These are phyloP conservation scores for Pythium diclinum DNA, from an alignment of 352 stramenopile species.

Conservation along the genomic window DNA sequence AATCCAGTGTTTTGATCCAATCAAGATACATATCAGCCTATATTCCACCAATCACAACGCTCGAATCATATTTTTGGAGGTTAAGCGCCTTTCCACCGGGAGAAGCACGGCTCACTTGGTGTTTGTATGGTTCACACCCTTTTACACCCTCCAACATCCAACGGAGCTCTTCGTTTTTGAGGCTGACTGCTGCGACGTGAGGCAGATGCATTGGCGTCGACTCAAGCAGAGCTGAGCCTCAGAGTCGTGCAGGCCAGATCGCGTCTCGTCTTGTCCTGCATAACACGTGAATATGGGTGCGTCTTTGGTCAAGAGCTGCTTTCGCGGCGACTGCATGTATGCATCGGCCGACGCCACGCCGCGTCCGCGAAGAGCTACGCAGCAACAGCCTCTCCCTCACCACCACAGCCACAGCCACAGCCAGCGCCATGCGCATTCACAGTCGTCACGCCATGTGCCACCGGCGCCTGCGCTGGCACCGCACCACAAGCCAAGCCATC, in stretches of 20 bases:
- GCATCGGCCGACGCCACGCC: background rate
- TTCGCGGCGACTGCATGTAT: conserved; percentile 18
- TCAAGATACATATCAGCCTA: background rate
- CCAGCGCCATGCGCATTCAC: conserved; percentile 1
- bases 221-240: background rate
- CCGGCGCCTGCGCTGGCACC: background rate
- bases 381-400: background rate
- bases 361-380: conserved; percentile 1
- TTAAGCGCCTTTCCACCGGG: background rate
- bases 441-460: background rate
- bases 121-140: conserved; percentile 17
- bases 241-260: background rate
- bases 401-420: conserved; percentile 10
- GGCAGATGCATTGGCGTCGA: conserved; percentile 5
- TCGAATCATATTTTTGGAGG: background rate
- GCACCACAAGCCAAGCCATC: conserved; percentile 12
- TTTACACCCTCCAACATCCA: conserved; percentile 13
- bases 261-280: background rate
- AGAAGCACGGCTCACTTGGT: background rate
- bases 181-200: background rate
- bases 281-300: conserved; percentile 30
- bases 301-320: conserved; percentile 38
- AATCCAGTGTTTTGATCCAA: conserved; percentile 4
- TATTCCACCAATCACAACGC: conserved; percentile 11
- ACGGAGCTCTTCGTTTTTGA: conserved; percentile 4